Base-by-base conservation (phyloP, 2,329 filamentous ascomycete genomes). In the Stylonectria norvegica region DNA sequence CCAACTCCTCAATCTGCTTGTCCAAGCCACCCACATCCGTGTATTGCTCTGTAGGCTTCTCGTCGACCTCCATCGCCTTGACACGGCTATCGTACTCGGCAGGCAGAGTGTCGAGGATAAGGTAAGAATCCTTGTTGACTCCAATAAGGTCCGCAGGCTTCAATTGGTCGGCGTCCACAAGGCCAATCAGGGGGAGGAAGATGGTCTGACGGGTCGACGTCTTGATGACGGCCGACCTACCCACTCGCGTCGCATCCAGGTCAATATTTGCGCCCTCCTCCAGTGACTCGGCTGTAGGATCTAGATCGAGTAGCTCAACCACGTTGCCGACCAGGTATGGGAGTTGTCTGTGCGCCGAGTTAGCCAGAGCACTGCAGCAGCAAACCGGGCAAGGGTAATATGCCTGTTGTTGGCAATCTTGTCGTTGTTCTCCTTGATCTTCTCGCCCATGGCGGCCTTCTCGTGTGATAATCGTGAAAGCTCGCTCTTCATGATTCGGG, bases 401-500 rank as follows among this genome's bases (percentile, higher is more conserved):
- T 73, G 95, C 90, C 89, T 81, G 75, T 98, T 98, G 71, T 98
- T 97, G 55, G 94, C 90, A 60, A 98, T 98, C 80, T 98, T 98
- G 56, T 98, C 94, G 60, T 88, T 72, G 62, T 98, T 98, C 65
- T 98, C 93, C 77, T 96, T 97, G 68, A 98, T 97, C 76, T 96
- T 97, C 68, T 97, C 91, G 43, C 83, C 83, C 93, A 98, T 98
- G 34, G 88, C 84, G 35, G 85, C 82, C 72, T 95, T 95, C 71
- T 98, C 93, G 60, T 98, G 93, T 58, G 85, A 86, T 70, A 98
- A 76, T 56, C 93, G 85, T 64, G 95, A 90, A 58, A 82, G 89
- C 69, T 98, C 93, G 75, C 89, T 95, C 76, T 86, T 91, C 89
- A 98, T 97, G 70, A 98, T 97, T 59, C 93, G 81, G 60, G 93